Conservation (phyloP, 805 yeast genomes). For the Debaryomyces tyrocola region DNA sequence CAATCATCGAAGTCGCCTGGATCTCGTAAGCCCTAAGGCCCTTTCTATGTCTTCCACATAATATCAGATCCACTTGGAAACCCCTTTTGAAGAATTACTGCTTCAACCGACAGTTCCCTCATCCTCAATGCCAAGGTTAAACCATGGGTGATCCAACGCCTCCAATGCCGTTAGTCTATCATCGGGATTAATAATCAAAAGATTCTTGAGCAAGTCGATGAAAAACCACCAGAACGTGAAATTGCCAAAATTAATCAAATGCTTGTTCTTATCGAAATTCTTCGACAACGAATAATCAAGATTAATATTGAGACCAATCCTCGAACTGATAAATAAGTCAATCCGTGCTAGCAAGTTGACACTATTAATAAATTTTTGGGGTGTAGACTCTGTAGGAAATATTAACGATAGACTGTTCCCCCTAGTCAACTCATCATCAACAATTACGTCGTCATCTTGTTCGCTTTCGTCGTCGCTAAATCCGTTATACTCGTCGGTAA, state of each 20-base stretch:
- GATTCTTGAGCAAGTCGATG: slow-evolving; percentile 39
- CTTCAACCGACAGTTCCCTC: slow-evolving; percentile 33
- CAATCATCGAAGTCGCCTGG: too few relatives aligned
- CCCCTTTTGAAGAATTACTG: too few relatives aligned
- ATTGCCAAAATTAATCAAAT: slow-evolving; percentile 53
- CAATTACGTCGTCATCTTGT: slow-evolving; percentile 20
- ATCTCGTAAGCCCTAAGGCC: too few relatives aligned
- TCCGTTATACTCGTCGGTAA: slow-evolving; percentile 24
- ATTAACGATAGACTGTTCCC: slow-evolving; percentile 27
- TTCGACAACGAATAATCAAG: slow-evolving; percentile 38
- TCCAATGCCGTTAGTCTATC: slow-evolving; percentile 41
- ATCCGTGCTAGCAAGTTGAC: slow-evolving; percentile 43
- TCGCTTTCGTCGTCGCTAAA: slow-evolving; percentile 9
- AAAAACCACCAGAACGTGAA: slow-evolving; percentile 85
- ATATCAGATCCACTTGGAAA: too few relatives aligned
- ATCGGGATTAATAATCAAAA: slow-evolving; percentile 39
- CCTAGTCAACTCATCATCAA: slow-evolving; percentile 30
- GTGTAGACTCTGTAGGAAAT: slow-evolving; percentile 41
- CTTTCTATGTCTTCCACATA: too few relatives aligned
- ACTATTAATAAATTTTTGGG: slow-evolving; percentile 35
- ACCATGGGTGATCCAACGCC: slow-evolving; percentile 49
- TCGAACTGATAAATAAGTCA: slow-evolving; percentile 43
- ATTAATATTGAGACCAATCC: slow-evolving; percentile 40
- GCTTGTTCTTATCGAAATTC: slow-evolving; percentile 38
- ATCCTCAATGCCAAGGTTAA: slow-evolving; percentile 46